Evolutionary conservation across 2,329 filamentous ascomycete genomes (phyloP).

Genomic region (Trichophyton equinum): DNA sequence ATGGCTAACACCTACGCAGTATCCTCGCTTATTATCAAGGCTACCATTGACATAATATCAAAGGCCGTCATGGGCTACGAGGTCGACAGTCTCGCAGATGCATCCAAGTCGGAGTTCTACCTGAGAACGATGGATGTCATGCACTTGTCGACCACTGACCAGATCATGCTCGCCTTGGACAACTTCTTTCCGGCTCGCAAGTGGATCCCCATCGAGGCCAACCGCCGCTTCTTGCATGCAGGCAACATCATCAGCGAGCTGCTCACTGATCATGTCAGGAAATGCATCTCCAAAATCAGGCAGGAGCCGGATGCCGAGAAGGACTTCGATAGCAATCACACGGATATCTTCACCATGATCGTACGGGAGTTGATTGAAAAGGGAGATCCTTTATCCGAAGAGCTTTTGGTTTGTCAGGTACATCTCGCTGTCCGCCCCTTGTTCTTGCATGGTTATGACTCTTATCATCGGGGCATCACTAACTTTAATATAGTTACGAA

Average conservation of each 20-base stretch:
- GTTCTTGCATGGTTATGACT: too few relatives aligned
- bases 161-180: constrained; percentile 3
- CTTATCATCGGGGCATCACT: background rate
- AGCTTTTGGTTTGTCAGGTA: constrained; percentile 5
- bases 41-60: constrained; percentile 1
- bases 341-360: constrained; percentile 2
- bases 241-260: background rate
- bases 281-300: background rate
- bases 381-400: background rate
- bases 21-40: constrained; percentile 2
- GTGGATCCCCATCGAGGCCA: constrained; percentile 3
- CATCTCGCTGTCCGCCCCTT: background rate
- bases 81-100: background rate
- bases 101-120: background rate
- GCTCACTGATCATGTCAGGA: background rate
- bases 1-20: background rate
- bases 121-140: background rate
- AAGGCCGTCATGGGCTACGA: constrained; percentile 3
- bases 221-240: constrained; percentile 4
- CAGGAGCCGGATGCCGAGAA: background rate
- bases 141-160: background rate
- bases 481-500: background rate
- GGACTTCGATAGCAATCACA: background rate
- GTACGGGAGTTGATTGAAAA: background rate
- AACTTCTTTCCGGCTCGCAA: background rate